Evolutionary conservation across 208 protist species (phyloP), one percentile per base, ranked within the genome.

Genomic region (Polymyxa betae): DNA sequence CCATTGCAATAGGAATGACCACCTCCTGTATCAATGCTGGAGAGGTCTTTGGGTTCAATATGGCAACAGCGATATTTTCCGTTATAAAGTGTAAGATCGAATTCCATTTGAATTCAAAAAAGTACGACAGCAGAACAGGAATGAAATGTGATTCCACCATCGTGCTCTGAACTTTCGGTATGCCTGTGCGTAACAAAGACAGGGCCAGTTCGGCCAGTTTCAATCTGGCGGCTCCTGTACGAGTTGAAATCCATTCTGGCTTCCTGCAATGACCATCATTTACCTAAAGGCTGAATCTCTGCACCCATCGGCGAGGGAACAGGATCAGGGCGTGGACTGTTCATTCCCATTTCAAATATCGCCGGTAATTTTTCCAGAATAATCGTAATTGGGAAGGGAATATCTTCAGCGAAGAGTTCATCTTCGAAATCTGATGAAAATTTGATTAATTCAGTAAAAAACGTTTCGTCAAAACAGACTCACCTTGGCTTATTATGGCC

Each of bases 31-130:
- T 5, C 12, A 82, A n/a, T 20, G 72, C 72, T 38, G n/a, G 10
- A 43, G 5, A 38, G n/a, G 16, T 16, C 5, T 5, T 5, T n/a
- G 72, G 40, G n/a, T 5, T 35, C 35, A 82, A 82, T 40, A 82
- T 35, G 12, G 5, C 16, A 35, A 35, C 72, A n/a, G 72, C 72
- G 35, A 82, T n/a, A 45, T 35, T 82, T 35, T 82, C 72, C 16
- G 72, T 82, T 5, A 82, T 82, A 35, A 82, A 82, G 72, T 82
- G 72, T n/a, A 82, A 43, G 12, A 82, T 82, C 35, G 72, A 82
- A n/a, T 82, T 82, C 72, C 72, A 82, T 43, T 82, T 35, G 72
- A 45, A 82, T 20, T 82, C 40, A n/a, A 82, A 82, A 43, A 82
- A 82, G 35, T 40, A 82, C 5, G 72, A 82, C 16, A 82, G 12